Conservation (phyloP, 306 rosid species). For the Fragaria ananassa region DNA sequence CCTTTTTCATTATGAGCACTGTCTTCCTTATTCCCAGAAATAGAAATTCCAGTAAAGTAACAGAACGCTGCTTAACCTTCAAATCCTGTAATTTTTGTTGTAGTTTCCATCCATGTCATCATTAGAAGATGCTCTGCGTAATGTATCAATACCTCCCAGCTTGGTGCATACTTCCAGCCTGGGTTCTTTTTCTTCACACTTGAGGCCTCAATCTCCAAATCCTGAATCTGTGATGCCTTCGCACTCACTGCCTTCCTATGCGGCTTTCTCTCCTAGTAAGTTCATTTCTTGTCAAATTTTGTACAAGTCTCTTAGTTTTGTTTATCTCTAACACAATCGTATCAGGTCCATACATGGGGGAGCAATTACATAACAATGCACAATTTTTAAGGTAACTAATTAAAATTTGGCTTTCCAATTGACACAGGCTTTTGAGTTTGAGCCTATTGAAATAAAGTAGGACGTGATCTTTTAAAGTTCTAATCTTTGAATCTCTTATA, state of each 20-base stretch:
- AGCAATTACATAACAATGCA: conserved; percentile 35
- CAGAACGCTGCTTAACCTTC: neutral
- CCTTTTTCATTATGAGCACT: neutral
- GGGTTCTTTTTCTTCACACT: conserved; percentile 31
- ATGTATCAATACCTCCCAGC: conserved; percentile 32
- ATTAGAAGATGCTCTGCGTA: conserved; percentile 33
- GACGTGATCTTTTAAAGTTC: neutral
- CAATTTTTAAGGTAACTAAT: conserved; percentile 42
- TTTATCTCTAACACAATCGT: conserved; percentile 23
- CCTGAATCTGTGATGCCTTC: conserved; percentile 31
- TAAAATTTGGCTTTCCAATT: neutral
- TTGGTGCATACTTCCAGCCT: conserved; percentile 41
- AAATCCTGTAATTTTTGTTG: conserved; percentile 22
- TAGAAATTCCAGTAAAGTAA: neutral
- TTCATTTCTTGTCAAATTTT: conserved; percentile 18
- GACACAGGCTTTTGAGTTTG: neutral
- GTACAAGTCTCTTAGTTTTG: conserved; percentile 13
- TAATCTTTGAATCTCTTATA: neutral
- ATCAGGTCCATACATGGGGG: conserved; percentile 52
- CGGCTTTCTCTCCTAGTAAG: conserved; percentile 42
- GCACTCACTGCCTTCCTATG: conserved; percentile 22
- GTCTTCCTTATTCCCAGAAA: conserved; percentile 5
- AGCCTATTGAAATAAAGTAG: neutral
- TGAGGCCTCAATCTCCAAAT: conserved; percentile 37
- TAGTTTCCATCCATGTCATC: conserved; percentile 46